These are phyloP conservation scores for Pontederia paniculata DNA, from an alignment of 176 grass and related monocot genomes.

Conservation along the genomic window DNA sequence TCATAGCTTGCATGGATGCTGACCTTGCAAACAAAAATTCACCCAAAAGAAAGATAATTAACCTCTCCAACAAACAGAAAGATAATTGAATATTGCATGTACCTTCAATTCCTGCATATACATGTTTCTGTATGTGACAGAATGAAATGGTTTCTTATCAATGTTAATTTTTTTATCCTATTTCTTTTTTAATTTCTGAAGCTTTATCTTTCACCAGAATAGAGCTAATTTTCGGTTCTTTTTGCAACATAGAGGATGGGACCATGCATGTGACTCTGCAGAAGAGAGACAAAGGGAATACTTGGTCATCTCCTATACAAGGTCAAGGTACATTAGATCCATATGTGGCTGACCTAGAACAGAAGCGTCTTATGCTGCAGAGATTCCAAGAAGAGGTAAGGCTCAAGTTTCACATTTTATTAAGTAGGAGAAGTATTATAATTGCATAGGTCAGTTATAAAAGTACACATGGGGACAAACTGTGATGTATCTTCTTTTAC, in stretches of 20 bases:
- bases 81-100: too few relatives aligned
- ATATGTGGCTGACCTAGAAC: constrained; percentile 71
- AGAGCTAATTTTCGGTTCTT: neutral
- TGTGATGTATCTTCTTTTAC: too few relatives aligned
- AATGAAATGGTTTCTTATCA: too few relatives aligned
- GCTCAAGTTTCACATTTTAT: neutral
- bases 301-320: constrained; percentile 90
- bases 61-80: too few relatives aligned
- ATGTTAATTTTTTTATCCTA: too few relatives aligned
- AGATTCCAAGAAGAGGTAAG: constrained; percentile 99
- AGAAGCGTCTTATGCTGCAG: constrained; percentile 96
- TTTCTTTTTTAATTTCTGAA: neutral
- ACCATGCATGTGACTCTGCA: constrained; percentile 87
- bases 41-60: too few relatives aligned
- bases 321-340: constrained; percentile 75
- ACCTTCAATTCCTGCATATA: too few relatives aligned
- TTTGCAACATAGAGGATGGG: constrained; percentile 49
- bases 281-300: constrained; percentile 88
- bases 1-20: too few relatives aligned
- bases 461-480: too few relatives aligned
- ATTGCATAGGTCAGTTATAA: neutral
- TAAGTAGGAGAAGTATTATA: neutral
- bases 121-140: too few relatives aligned
- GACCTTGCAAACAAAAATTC: too few relatives aligned
- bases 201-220: neutral